Evolutionary conservation across 2,329 filamentous ascomycete genomes (phyloP).

Genomic region (Talaromyces sp.): DNA sequence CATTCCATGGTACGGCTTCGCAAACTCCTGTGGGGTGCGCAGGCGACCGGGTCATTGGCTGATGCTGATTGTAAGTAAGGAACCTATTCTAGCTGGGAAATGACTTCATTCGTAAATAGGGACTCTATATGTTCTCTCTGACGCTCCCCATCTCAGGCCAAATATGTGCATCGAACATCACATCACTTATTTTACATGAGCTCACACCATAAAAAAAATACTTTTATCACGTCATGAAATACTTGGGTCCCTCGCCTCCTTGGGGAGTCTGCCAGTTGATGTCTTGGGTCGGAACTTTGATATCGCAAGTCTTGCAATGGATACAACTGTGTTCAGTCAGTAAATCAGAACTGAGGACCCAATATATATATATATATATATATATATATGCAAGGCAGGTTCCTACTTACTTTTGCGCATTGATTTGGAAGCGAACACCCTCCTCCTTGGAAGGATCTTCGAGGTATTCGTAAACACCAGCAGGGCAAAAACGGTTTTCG

Average conservation of each 20-base stretch:
- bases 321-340: constrained; percentile 64
- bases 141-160: neutral
- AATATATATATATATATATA: neutral
- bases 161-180: neutral
- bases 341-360: neutral
- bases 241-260: constrained; percentile 72
- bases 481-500: constrained; percentile 95
- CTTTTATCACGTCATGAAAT: constrained; percentile 50
- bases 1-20: constrained; percentile 15
- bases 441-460: constrained; percentile 82
- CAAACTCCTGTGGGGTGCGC: constrained; percentile 15
- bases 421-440: constrained; percentile 95
- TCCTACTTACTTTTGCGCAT: constrained; percentile 90
- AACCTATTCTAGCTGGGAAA: too few relatives aligned
- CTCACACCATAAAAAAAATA: neutral
- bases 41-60: neutral
- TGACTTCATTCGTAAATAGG: too few relatives aligned
- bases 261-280: constrained; percentile 97
- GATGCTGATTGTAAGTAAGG: neutral
- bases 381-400: too few relatives aligned
- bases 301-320: constrained; percentile 99
- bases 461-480: constrained; percentile 95
- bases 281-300: constrained; percentile 93
- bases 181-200: constrained; percentile 3
- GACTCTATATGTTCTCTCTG: neutral